Evolutionary conservation across 352 stramenopile genomes (phyloP).

Genomic region (Phytopythium litorale): DNA sequence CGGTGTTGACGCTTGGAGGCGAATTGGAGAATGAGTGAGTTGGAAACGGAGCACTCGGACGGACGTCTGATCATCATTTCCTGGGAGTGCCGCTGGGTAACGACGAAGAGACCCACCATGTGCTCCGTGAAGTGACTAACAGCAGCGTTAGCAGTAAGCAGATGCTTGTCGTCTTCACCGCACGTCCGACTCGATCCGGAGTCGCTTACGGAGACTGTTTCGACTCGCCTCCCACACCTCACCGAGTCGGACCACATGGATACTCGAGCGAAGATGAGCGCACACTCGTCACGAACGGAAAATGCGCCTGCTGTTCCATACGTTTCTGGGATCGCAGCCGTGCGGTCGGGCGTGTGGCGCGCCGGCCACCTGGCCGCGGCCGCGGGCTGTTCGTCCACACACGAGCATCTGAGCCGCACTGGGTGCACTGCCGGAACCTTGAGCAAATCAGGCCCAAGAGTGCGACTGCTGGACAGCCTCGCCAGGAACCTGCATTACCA

Average conservation of each 20-base stretch:
- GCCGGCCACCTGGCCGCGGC: not conserved
- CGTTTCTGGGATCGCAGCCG: constrained; percentile 5
- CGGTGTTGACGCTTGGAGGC: not conserved
- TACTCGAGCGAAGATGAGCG: not conserved
- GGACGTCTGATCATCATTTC: too few relatives aligned
- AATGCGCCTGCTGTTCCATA: not conserved
- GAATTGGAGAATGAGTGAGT: constrained; percentile 4
- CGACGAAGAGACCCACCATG: not conserved
- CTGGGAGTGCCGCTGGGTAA: not conserved
- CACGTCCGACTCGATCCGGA: not conserved
- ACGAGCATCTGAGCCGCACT: not conserved
- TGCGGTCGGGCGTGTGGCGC: not conserved
- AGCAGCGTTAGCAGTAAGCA: not conserved
- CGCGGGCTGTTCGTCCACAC: constrained; percentile 1
- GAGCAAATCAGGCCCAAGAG: not conserved
- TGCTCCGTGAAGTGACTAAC: not conserved
- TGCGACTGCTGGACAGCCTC: not conserved
- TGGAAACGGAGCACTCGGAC: not conserved
- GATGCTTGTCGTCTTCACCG: not conserved
- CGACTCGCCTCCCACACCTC: not conserved
- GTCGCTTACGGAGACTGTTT: not conserved
- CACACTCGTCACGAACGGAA: not conserved
- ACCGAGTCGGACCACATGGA: not conserved
- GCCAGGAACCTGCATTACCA: not conserved
- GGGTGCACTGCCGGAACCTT: not conserved